Conservation (phyloP, 2,329 filamentous ascomycete genomes). For the Colletotrichum salicis region DNA sequence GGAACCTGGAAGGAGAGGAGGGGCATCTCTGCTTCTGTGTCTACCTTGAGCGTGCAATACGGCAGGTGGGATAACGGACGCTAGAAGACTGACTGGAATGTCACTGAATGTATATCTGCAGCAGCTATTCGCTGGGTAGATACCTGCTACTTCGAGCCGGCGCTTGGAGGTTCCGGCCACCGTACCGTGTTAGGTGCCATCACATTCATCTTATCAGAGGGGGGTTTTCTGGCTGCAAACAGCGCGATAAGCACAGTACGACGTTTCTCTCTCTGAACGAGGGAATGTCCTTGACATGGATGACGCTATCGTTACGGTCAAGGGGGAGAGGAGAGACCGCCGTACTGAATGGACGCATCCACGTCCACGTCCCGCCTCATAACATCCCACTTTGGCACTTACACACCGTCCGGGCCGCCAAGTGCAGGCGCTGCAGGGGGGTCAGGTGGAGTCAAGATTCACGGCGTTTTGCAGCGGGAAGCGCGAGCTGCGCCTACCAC, state of each 20-base stretch:
- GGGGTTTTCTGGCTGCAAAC: conserved; percentile 5
- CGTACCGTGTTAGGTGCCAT: conserved; percentile 30
- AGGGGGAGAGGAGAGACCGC: neutral
- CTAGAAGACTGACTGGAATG: neutral
- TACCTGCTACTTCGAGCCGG: conserved; percentile 12
- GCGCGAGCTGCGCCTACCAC: conserved; percentile 21
- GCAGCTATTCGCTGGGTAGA: conserved; percentile 1
- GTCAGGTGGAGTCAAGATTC: conserved; percentile 24
- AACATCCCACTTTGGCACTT: conserved; percentile 14
- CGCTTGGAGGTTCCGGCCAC: conserved; percentile 21
- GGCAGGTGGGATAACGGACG: neutral
- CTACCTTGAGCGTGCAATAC: conserved; percentile 22
- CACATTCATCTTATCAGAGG: conserved; percentile 10
- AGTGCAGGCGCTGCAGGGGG: conserved; percentile 20
- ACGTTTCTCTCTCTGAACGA: neutral
- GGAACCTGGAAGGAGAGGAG: neutral
- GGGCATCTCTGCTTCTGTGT: neutral
- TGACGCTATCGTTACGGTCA: conserved; percentile 29
- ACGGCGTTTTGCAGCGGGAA: conserved; percentile 4
- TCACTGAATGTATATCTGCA: conserved; percentile 24
- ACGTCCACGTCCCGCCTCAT: neutral
- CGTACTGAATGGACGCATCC: neutral
- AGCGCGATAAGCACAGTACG: conserved; percentile 29
- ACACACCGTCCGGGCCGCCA: conserved; percentile 22
- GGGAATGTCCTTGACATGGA: conserved; percentile 14